Percentiles rank a stretch among this genome's conserved stretches.
Conservation (phyloP, 2,329 filamentous ascomycete genomes). For the Diaporthe eres region DNA sequence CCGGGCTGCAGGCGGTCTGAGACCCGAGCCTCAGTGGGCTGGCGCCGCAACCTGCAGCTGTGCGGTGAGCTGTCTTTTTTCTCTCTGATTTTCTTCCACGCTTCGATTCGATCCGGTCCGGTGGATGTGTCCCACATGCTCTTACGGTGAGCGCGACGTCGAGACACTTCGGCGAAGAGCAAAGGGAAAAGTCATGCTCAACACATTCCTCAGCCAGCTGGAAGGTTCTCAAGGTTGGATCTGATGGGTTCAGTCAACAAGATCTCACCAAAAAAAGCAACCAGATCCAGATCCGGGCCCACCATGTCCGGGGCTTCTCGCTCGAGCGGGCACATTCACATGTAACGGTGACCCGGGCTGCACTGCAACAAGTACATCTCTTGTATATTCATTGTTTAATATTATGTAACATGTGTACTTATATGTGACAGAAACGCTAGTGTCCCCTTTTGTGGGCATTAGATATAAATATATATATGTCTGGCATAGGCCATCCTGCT, state of each 20-base stretch:
- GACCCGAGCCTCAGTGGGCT: slow-evolving; percentile 12
- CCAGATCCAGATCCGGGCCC: slow-evolving; percentile 20
- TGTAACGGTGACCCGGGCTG: background rate
- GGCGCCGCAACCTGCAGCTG: slow-evolving; percentile 33
- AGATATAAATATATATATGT: background rate
- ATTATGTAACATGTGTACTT: slow-evolving; percentile 10
- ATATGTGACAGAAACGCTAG: slow-evolving; percentile 4
- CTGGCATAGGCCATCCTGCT: background rate
- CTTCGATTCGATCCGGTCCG: slow-evolving; percentile 1
- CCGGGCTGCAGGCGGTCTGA: slow-evolving; percentile 30
- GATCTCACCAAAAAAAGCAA: slow-evolving; percentile 13
- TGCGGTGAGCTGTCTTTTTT: slow-evolving; percentile 37
- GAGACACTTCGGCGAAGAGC: background rate
- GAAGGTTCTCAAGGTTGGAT: background rate
- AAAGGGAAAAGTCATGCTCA: background rate
- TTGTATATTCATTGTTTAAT: background rate
- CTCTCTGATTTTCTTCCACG: background rate
- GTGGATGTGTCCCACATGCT: background rate
- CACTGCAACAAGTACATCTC: background rate
- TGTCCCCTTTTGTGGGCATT: slow-evolving; percentile 1
- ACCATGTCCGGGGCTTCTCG: background rate
- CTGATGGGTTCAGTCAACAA: slow-evolving; percentile 1
- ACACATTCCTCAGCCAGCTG: background rate
- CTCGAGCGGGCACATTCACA: background rate
- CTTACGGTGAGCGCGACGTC: background rate